phyloP scores from a whole-genome alignment of 345 rosid genomes.

The Noccaea caerulescens region DNA sequence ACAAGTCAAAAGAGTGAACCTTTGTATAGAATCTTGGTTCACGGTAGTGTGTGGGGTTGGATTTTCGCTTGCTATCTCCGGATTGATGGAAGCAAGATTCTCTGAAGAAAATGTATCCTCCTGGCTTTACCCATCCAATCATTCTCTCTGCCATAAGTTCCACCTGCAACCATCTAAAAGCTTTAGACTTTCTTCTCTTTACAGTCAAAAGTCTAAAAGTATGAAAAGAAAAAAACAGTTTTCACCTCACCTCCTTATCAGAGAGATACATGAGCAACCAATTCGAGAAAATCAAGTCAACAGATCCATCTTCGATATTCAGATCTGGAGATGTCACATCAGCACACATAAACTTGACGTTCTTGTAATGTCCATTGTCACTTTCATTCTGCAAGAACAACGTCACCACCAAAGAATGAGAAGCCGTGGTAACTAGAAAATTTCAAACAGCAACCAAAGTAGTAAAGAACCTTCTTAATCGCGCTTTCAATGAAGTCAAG shows the following conservation, averaged over 20 bases:
- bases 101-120: conserved; percentile 87
- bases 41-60: conserved; percentile 89
- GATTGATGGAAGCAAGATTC: conserved; percentile 98
- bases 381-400: conserved; percentile 66
- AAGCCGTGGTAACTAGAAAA: background rate
- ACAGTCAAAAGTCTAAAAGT: background rate
- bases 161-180: conserved; percentile 52
- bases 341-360: conserved; percentile 82
- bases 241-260: conserved; percentile 85
- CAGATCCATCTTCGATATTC: conserved; percentile 61
- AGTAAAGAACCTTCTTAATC: conserved; percentile 70
- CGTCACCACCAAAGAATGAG: conserved; percentile 30
- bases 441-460: conserved; percentile 18
- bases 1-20: conserved; percentile 46
- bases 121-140: conserved; percentile 84
- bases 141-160: conserved; percentile 71
- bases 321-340: conserved; percentile 82
- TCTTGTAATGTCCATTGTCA: conserved; percentile 75
- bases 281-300: conserved; percentile 85
- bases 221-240: background rate
- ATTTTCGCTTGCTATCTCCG: conserved; percentile 78
- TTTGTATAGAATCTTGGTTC: conserved; percentile 96
- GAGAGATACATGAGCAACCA: conserved; percentile 99
- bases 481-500: conserved; percentile 81
- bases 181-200: conserved; percentile 16